A percentile compares a stretch with the other conserved stretches of the same genome.
phyloP scores from a whole-genome alignment of 1,284 basidiomycete genomes.

The Boletus holoroseus region DNA sequence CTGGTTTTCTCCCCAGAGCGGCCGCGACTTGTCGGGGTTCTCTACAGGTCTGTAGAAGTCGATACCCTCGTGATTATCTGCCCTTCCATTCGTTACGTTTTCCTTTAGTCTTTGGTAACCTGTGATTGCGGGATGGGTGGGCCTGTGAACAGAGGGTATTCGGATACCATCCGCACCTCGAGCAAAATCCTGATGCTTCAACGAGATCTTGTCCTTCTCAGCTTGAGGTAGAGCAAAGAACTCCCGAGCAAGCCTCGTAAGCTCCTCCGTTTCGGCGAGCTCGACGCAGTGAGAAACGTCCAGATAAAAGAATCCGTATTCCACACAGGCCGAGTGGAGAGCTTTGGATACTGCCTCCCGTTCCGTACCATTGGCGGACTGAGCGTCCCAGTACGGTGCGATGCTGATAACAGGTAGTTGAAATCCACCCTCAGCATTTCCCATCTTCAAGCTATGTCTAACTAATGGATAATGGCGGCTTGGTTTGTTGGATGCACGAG shows the following conservation, averaged over 20 bases:
- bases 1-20: constrained; percentile 78
- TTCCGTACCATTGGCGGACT: constrained; percentile 10
- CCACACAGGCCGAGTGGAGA: constrained; percentile 67
- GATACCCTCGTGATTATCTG: constrained; percentile 80
- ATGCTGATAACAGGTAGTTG: constrained; percentile 49
- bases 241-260: constrained; percentile 55
- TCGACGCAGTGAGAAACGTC: constrained; percentile 57
- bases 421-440: not conserved
- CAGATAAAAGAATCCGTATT: constrained; percentile 86
- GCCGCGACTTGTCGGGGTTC: constrained; percentile 60
- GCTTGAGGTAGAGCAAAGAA: constrained; percentile 70
- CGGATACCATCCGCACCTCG: constrained; percentile 53
- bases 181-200: constrained; percentile 65
- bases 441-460: constrained; percentile 13
- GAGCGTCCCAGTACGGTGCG: constrained; percentile 45
- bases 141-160: not conserved
- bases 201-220: constrained; percentile 65
- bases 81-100: constrained; percentile 79
- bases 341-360: constrained; percentile 46
- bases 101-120: constrained; percentile 70
- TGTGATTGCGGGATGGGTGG: constrained; percentile 26
- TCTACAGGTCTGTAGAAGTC: constrained; percentile 75
- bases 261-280: constrained; percentile 56
- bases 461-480: not conserved
- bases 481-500: not conserved